Percentiles rank a stretch among this genome's conserved stretches.
Conservation (phyloP, 129 eudicot genomes). For the Heracleum sosnowskyi region DNA sequence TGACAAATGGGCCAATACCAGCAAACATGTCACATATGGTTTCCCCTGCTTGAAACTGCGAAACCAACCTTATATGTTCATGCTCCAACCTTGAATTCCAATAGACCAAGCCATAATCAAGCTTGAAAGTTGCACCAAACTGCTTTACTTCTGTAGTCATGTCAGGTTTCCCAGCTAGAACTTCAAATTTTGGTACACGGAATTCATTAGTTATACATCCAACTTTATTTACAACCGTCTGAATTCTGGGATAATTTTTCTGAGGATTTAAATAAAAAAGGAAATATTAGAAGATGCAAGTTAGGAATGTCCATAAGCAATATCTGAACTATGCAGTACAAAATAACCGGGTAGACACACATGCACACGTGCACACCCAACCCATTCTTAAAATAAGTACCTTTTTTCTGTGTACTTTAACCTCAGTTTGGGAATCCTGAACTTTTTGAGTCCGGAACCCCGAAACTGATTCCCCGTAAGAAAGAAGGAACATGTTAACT, state of each 20-base stretch:
- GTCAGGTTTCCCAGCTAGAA: slow-evolving; percentile 67
- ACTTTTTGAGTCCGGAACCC: not conserved
- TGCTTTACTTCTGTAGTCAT: slow-evolving; percentile 97
- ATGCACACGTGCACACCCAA: not conserved
- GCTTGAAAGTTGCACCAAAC: slow-evolving; percentile 87
- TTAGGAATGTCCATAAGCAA: not conserved
- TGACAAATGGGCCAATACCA: slow-evolving; percentile 96
- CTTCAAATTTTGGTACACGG: slow-evolving; percentile 93
- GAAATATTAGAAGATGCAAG: not conserved
- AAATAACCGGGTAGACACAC: not conserved
- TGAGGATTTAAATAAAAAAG: slow-evolving; percentile 17
- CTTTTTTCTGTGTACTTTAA: not conserved
- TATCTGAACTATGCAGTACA: not conserved
- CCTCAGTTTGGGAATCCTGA: not conserved
- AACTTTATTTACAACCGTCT: slow-evolving; percentile 88
- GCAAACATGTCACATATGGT: slow-evolving; percentile 94
- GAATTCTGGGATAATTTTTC: slow-evolving; percentile 92
- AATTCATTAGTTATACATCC: slow-evolving; percentile 84
- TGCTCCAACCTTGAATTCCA: slow-evolving; percentile 99
- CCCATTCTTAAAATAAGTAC: not conserved
- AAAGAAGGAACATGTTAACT: not conserved
- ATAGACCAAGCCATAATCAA: slow-evolving; percentile 90
- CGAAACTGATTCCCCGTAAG: not conserved
- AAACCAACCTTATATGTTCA: slow-evolving; percentile 82
- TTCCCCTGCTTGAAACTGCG: slow-evolving; percentile 65